Base-by-base conservation (phyloP, 163 green algal species). In the Picocystis sp. region DNA sequence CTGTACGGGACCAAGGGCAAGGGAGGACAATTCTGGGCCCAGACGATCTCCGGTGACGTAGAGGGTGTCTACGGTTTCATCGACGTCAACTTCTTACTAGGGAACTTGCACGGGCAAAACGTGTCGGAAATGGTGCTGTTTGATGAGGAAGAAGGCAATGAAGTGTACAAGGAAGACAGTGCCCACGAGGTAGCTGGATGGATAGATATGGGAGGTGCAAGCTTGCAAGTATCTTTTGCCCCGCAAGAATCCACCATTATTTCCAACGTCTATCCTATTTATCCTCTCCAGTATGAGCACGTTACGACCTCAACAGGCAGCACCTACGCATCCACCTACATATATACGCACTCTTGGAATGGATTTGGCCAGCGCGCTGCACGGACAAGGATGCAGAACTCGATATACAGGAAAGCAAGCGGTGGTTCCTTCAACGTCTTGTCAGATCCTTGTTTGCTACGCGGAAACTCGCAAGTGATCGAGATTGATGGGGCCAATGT, bases 321-420 rank as follows among this genome's bases (percentile, higher is more conserved):
- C 5, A 23, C 15, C n/a, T 53, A 53, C 47, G 47, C 47, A 8
- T 53, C 47, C 47, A 25, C 47, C 15, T 44, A 44, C 47, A 25
- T 53, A 33, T 53, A 53, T 34, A 44, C 47, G 13, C 47, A 53
- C 47, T 53, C 47, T 3, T 53, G 47, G 47, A 53, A 53, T 34
- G 47, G 47, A 13, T 34, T 53, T 19, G 47, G 47, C 24, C 47
- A 53, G 15, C 15, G 47, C 3, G 47, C 34, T 33, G 47, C 47
- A 11, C 11, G 47, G 24, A 53, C 5, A 34, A 12, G 47, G 13
- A 53, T 53, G 47, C 47, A 53, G 47, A 34, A 19, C 19, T 17
- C 14, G 14, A 19, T 34, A 3, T 17, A 34, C 47, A 53, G 47
- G 19, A 44, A 19, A 34, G 47, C 29, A 38, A 38, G 29, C 8